Evolutionary conservation across 768 basidiomycete genomes (phyloP).

Genomic region (Boletus rubescentipes): DNA sequence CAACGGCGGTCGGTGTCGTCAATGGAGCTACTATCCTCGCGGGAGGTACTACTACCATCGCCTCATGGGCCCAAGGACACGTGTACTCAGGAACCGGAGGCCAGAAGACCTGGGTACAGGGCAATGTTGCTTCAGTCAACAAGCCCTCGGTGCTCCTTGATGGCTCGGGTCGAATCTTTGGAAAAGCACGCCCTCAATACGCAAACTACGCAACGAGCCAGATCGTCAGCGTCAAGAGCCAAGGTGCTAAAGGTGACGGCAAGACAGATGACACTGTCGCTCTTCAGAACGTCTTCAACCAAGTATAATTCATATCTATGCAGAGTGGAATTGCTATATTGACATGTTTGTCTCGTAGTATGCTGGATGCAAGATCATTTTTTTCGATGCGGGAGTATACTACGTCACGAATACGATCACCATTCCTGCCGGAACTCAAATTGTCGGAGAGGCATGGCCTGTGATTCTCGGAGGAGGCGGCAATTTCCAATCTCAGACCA

Average conservation of each 20-base stretch:
- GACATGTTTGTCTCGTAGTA: slow-evolving; percentile 39
- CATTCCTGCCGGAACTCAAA: slow-evolving; percentile 46
- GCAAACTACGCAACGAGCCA: slow-evolving; percentile 54
- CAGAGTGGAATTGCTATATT: neutral
- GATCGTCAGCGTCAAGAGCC: slow-evolving; percentile 65
- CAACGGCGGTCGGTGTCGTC: slow-evolving; percentile 32
- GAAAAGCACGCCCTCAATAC: slow-evolving; percentile 67
- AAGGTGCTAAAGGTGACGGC: slow-evolving; percentile 76
- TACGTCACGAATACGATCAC: slow-evolving; percentile 45
- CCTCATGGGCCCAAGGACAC: slow-evolving; percentile 76
- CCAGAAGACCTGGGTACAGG: slow-evolving; percentile 48
- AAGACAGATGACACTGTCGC: slow-evolving; percentile 71
- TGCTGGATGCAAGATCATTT: slow-evolving; percentile 73
- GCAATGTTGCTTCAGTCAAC: slow-evolving; percentile 39
- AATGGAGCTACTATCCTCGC: slow-evolving; percentile 34
- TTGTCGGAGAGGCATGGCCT: slow-evolving; percentile 54
- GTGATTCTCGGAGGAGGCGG: slow-evolving; percentile 44
- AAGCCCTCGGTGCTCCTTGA: slow-evolving; percentile 61
- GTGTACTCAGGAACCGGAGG: slow-evolving; percentile 55
- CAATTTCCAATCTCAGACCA: slow-evolving; percentile 38
- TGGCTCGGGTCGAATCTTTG: slow-evolving; percentile 56
- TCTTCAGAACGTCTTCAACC: slow-evolving; percentile 54
- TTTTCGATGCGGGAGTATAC: slow-evolving; percentile 69
- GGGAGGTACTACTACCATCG: slow-evolving; percentile 36
- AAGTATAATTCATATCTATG: slow-evolving; percentile 35